These are phyloP conservation scores for Microsporum canis DNA, from an alignment of 2,329 filamentous ascomycete genomes.

Conservation along the genomic window DNA sequence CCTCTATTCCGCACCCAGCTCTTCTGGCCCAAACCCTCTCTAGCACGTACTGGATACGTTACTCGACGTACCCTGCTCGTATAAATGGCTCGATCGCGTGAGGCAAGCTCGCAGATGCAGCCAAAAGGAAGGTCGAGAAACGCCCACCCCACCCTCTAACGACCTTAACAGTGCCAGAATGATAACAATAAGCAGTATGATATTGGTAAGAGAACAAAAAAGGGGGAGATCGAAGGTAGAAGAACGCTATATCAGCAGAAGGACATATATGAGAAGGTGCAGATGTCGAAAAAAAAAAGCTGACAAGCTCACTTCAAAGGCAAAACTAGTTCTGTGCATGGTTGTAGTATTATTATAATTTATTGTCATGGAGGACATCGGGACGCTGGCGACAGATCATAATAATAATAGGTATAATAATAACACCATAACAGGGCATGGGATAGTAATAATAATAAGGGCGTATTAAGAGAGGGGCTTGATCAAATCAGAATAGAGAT, in stretches of 20 bases:
- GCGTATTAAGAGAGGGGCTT: conserved; percentile 5
- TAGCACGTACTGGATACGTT: neutral
- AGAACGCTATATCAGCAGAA: conserved; percentile 4
- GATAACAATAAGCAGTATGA: conserved; percentile 6
- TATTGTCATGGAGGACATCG: conserved; percentile 6
- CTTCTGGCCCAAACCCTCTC: neutral
- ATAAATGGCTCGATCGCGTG: conserved; percentile 2
- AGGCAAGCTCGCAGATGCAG: neutral
- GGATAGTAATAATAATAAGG: conserved; percentile 6
- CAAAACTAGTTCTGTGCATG: conserved; percentile 9
- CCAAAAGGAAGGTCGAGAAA: neutral
- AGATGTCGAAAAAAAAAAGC: conserved; percentile 1
- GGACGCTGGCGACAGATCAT: conserved; percentile 6
- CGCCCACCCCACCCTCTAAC: conserved; percentile 1
- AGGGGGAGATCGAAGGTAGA: neutral
- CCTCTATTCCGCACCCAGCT: neutral
- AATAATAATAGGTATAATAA: conserved; percentile 5
- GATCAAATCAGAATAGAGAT: neutral
- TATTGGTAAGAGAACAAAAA: neutral
- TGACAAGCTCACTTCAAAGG: conserved; percentile 8
- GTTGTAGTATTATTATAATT: conserved; percentile 14
- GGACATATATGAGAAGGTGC: conserved; percentile 1
- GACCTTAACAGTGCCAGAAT: neutral
- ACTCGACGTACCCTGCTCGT: neutral
- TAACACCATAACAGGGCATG: conserved; percentile 1